A percentile compares a stretch with the other conserved stretches of the same genome.
Evolutionary conservation across 164 flowering plant species (phyloP).

Genomic region (Vitis amurensis): DNA sequence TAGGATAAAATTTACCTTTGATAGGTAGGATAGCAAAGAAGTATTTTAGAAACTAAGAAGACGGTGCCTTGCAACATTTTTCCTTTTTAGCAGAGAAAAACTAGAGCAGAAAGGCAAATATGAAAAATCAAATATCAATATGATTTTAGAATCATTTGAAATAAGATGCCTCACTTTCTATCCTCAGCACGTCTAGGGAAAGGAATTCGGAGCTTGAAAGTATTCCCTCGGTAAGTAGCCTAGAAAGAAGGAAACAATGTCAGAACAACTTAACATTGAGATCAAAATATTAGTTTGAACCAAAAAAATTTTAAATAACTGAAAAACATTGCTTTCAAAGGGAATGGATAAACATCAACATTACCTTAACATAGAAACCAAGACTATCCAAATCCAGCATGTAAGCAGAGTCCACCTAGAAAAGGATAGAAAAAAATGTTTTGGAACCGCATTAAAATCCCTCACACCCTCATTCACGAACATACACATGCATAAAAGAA

Average conservation of each 20-base stretch:
- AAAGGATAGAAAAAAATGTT: not conserved
- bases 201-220: conserved; percentile 87
- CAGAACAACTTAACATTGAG: not conserved
- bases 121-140: not conserved
- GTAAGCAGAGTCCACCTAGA: conserved; percentile 86
- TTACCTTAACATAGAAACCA: conserved; percentile 92
- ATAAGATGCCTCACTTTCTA: conserved; percentile 65
- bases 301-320: not conserved
- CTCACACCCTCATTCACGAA: no score
- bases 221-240: conserved; percentile 73
- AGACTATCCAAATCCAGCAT: conserved; percentile 90
- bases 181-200: conserved; percentile 86
- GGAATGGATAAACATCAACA: not conserved
- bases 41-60: no score
- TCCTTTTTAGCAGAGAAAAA: not conserved
- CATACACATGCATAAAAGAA: no score
- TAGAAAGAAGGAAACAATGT: conserved; percentile 18
- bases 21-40: no score
- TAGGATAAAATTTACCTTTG: no score
- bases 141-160: not conserved
- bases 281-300: not conserved
- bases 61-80: no score
- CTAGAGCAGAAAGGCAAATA: not conserved
- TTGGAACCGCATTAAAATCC: no score
- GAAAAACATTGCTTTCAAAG: not conserved